phyloP scores from a whole-genome alignment of 257 asterid species.

The Ligustrum vulgare region DNA sequence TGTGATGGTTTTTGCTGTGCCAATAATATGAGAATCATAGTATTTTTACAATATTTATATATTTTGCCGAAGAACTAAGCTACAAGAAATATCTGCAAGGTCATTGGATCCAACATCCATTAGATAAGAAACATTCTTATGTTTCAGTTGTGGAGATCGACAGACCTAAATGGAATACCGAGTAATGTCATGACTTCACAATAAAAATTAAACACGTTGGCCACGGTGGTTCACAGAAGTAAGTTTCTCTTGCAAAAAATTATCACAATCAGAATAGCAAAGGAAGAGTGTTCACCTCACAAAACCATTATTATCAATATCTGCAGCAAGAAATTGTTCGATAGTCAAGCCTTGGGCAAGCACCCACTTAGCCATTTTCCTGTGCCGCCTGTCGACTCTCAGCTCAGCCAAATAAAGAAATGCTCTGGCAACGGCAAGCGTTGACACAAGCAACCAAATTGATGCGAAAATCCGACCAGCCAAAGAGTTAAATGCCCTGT shows the following conservation, averaged over 20 bases:
- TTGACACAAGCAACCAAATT: constrained; percentile 90
- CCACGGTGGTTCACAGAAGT: too few relatives aligned
- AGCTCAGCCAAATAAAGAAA: constrained; percentile 95
- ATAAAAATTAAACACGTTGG: too few relatives aligned
- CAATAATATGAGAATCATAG: neutral
- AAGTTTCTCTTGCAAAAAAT: neutral
- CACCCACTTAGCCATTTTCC: constrained; percentile 92
- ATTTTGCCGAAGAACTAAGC: neutral
- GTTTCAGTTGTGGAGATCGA: neutral
- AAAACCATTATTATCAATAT: constrained; percentile 82
- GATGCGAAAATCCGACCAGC: constrained; percentile 85
- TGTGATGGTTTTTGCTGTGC: neutral
- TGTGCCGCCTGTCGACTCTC: constrained; percentile 83
- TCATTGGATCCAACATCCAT: neutral
- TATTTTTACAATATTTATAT: neutral
- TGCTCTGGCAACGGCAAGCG: constrained; percentile 97
- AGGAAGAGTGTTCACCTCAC: constrained; percentile 51
- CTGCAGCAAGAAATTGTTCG: constrained; percentile 93
- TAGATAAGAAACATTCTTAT: neutral
- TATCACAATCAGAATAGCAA: constrained; percentile 6
- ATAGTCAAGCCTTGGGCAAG: constrained; percentile 90
- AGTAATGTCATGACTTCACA: neutral
- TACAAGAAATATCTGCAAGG: neutral
- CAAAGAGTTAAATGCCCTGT: constrained; percentile 73
- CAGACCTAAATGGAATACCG: neutral